Conservation (phyloP, 2,329 filamentous ascomycete genomes). For the Rutstroemia sp. region DNA sequence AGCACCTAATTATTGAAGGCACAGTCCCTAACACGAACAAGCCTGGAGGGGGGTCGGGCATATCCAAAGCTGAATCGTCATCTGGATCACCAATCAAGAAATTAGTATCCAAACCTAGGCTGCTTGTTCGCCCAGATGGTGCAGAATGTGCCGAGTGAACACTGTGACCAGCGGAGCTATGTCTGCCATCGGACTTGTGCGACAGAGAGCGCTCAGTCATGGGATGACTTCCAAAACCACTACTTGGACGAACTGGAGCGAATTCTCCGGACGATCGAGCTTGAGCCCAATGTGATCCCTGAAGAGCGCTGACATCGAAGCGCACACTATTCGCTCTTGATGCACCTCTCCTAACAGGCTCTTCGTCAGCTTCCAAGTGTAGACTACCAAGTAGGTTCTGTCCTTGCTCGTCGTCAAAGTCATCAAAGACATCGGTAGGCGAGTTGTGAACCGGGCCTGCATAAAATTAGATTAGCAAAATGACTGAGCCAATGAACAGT, state of each 20-base stretch:
- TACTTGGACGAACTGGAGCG: slow-evolving; percentile 66
- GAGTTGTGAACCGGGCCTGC: slow-evolving; percentile 73
- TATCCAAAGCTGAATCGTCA: slow-evolving; percentile 62
- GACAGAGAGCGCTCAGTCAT: slow-evolving; percentile 89
- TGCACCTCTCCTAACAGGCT: slow-evolving; percentile 75
- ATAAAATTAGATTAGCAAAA: slow-evolving; percentile 17
- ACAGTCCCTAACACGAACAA: slow-evolving; percentile 82
- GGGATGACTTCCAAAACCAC: slow-evolving; percentile 67
- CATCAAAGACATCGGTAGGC: slow-evolving; percentile 78
- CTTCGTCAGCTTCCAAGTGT: slow-evolving; percentile 80
- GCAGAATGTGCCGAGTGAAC: slow-evolving; percentile 64
- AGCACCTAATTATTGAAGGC: slow-evolving; percentile 91
- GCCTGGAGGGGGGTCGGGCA: slow-evolving; percentile 71
- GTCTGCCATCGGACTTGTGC: slow-evolving; percentile 90
- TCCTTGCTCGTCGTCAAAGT: slow-evolving; percentile 76
- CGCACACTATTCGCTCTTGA: slow-evolving; percentile 95
- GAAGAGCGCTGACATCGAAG: slow-evolving; percentile 92
- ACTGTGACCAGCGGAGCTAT: slow-evolving; percentile 86
- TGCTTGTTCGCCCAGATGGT: slow-evolving; percentile 75
- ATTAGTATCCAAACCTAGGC: slow-evolving; percentile 73
- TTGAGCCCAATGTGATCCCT: slow-evolving; percentile 79
- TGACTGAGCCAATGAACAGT: slow-evolving; percentile 1
- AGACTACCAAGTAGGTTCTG: slow-evolving; percentile 73
- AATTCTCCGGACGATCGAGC: slow-evolving; percentile 79
- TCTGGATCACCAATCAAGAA: slow-evolving; percentile 55